A percentile compares a stretch with the other conserved stretches of the same genome.
phyloP scores from a whole-genome alignment of 225 moss, liverwort and hornwort genomes.

The Climacium dendroides region DNA sequence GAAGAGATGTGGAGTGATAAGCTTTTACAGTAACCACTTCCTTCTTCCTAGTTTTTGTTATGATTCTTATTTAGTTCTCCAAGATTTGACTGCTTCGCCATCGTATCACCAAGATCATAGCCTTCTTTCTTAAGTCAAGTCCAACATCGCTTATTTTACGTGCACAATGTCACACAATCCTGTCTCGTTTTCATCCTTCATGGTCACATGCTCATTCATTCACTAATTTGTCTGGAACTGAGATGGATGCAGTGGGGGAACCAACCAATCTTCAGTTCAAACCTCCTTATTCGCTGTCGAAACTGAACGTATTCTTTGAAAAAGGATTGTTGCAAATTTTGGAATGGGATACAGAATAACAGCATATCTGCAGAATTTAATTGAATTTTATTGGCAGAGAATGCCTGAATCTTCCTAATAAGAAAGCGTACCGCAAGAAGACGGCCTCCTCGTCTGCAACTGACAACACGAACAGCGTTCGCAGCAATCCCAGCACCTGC shows the following conservation, averaged over 20 bases:
- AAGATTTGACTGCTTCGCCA: background rate
- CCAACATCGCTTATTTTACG: background rate
- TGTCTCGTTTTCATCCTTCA: background rate
- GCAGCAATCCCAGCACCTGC: slow-evolving; percentile 46
- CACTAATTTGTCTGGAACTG: background rate
- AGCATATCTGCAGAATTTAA: background rate
- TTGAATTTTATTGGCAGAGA: background rate
- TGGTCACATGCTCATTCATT: background rate
- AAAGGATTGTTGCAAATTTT: background rate
- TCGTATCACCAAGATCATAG: background rate
- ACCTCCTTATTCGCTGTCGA: background rate
- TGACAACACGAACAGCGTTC: slow-evolving; percentile 56
- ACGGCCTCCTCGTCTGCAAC: slow-evolving; percentile 39
- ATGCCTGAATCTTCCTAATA: background rate
- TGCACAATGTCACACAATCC: background rate
- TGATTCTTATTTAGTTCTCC: background rate
- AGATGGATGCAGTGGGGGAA: background rate
- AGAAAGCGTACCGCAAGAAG: slow-evolving; percentile 49
- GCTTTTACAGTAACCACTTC: background rate
- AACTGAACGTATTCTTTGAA: background rate
- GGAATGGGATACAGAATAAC: background rate
- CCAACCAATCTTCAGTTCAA: background rate
- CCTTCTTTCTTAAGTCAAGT: background rate
- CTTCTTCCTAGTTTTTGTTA: background rate
- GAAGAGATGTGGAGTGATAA: background rate